phyloP scores from a whole-genome alignment of 257 asterid genomes.

The Gentiana macrophylla region DNA sequence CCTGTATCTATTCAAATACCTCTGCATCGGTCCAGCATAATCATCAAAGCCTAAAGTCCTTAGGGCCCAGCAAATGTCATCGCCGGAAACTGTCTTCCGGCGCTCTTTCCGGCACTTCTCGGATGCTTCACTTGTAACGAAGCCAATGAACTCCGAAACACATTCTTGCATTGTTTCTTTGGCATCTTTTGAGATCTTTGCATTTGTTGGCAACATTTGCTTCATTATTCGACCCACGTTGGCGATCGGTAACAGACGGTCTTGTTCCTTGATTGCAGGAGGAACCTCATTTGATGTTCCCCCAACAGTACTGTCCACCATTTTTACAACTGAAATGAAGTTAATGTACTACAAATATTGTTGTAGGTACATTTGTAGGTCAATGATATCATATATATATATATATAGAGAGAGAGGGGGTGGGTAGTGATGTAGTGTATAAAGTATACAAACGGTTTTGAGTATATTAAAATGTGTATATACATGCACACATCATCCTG shows the following conservation, averaged over 20 bases:
- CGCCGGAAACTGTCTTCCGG: slow-evolving; percentile 63
- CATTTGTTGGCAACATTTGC: slow-evolving; percentile 46
- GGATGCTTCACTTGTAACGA: slow-evolving; percentile 64
- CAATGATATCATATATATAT: too few relatives aligned
- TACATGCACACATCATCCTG: too few relatives aligned
- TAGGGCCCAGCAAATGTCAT: slow-evolving; percentile 54
- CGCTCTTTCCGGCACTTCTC: slow-evolving; percentile 62
- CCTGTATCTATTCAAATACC: slow-evolving; percentile 51
- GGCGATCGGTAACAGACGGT: slow-evolving; percentile 50
- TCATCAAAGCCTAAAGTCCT: slow-evolving; percentile 56
- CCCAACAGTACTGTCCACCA: slow-evolving; percentile 27
- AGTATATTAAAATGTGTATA: too few relatives aligned
- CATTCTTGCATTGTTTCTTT: slow-evolving; percentile 77
- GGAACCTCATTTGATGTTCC: slow-evolving; percentile 13
- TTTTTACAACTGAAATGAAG: slow-evolving; percentile 11
- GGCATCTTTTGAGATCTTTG: slow-evolving; percentile 68
- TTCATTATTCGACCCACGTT: slow-evolving; percentile 79
- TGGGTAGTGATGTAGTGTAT: too few relatives aligned
- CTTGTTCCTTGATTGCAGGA: slow-evolving; percentile 27
- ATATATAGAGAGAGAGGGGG: too few relatives aligned
- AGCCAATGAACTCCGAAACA: slow-evolving; percentile 64
- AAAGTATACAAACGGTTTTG: too few relatives aligned
- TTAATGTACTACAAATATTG: too few relatives aligned
- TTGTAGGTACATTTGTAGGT: too few relatives aligned
- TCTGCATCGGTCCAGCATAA: slow-evolving; percentile 32